These are phyloP conservation scores for Metschnikowia proteae DNA, from an alignment of 805 yeast genomes.

Conservation along the genomic window DNA sequence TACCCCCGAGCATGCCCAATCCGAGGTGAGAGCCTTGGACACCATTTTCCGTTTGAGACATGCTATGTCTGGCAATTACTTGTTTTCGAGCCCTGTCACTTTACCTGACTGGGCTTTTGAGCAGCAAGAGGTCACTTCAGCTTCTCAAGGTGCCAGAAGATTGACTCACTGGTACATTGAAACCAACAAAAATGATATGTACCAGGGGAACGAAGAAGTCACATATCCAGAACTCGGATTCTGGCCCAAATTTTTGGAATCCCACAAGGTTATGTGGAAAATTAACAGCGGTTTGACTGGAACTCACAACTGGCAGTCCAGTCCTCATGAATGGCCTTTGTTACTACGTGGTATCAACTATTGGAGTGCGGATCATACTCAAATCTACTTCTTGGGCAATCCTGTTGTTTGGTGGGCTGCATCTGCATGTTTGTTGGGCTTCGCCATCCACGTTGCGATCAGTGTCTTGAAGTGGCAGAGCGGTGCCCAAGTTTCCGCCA, in stretches of 20 bases:
- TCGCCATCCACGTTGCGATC: constrained; percentile 46
- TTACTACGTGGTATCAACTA: constrained; percentile 76
- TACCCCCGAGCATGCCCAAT: constrained; percentile 49
- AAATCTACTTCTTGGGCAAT: constrained; percentile 72
- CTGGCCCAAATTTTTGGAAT: constrained; percentile 58
- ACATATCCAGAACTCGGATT: constrained; percentile 54
- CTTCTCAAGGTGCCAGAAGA: constrained; percentile 59
- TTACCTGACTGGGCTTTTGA: constrained; percentile 82
- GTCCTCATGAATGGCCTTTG: constrained; percentile 73
- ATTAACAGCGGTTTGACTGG: constrained; percentile 66
- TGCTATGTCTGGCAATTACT: constrained; percentile 73
- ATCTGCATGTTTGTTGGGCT: constrained; percentile 49
- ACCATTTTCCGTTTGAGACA: constrained; percentile 72
- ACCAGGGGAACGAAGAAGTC: constrained; percentile 25
- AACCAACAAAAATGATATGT: constrained; percentile 54
- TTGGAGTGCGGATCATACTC: constrained; percentile 61
- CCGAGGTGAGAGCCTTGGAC: constrained; percentile 58
- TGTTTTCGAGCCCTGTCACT: constrained; percentile 71
- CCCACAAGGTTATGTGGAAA: constrained; percentile 74
- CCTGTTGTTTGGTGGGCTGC: constrained; percentile 78
- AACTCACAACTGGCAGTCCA: constrained; percentile 68
- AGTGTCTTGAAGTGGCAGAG: constrained; percentile 61
- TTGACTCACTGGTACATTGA: constrained; percentile 73
- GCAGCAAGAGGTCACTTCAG: constrained; percentile 83
- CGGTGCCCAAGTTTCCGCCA: constrained; percentile 39